These are phyloP conservation scores for Phanerochaete carnosa DNA, from an alignment of 768 basidiomycete species.

Conservation along the genomic window DNA sequence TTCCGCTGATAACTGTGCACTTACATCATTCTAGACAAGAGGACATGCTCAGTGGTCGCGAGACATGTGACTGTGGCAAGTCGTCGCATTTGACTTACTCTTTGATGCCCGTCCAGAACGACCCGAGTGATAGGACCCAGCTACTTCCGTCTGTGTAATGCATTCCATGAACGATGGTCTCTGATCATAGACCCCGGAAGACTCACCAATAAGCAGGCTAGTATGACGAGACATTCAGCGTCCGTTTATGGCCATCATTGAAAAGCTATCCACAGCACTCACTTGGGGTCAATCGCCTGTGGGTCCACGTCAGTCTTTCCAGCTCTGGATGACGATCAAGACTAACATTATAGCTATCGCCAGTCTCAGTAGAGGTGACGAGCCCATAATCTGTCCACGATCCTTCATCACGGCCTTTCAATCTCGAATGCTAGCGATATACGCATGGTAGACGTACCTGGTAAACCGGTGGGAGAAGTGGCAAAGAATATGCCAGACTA, in stretches of 20 bases:
- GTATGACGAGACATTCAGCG: background rate
- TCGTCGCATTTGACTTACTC: background rate
- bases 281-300: conserved; percentile 49
- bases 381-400: conserved; percentile 43
- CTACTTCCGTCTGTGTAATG: conserved; percentile 26
- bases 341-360: conserved; percentile 36
- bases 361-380: conserved; percentile 39
- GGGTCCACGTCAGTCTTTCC: background rate
- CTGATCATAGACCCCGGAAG: background rate
- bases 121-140: conserved; percentile 51
- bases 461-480: conserved; percentile 42
- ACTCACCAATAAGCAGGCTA: background rate
- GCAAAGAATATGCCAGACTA: conserved; percentile 51
- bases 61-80: background rate
- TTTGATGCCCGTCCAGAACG: conserved; percentile 57
- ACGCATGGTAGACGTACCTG: conserved; percentile 2
- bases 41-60: too few species aligned
- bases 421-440: background rate
- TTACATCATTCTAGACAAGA: background rate
- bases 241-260: too few species aligned
- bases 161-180: background rate
- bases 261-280: too few species aligned
- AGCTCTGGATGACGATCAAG: background rate
- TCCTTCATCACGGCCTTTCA: background rate
- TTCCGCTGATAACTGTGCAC: too few species aligned